Evolutionary conservation across 768 basidiomycete genomes (phyloP), one percentile per base, ranked within the genome.

Genomic region (Fomitopsis pulvina): DNA sequence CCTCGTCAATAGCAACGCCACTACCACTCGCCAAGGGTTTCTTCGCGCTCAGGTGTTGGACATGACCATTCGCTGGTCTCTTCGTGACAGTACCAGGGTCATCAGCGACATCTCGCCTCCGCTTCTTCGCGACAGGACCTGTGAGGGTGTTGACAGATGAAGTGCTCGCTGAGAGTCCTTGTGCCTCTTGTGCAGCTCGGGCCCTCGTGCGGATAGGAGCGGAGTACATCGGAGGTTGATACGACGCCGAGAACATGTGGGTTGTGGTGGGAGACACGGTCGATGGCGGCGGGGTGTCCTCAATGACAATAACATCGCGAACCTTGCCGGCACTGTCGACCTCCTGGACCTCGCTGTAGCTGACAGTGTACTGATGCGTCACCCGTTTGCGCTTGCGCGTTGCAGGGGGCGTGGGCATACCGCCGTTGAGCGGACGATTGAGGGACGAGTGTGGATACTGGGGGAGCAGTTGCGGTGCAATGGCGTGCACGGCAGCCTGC

Each of bases 221-320:
- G 25, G 81, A 77, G 66, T 77, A 87, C 16, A 78, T 56, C 21
- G 87, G 85, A 16, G 87, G 87, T 63, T 89, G 87, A 71, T 86
- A 87, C 51, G 86, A 87, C 39, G 83, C 77, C 42, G 87, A 90
- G 67, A 76, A 88, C 53, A 77, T 79, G 53, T 80, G 78, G 26
- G 84, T 61, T 20, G 66, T 73, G 52, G 86, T 80, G 50, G 87
- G 85, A 45, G 86, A 87, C 63, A 83, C 78, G 45, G 89, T 88
- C 48, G 83, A 79, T 38, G 89, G 89, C 30, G 85, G 84, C 25
- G 90, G 90, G 39, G 91, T 92, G 71, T 93, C 91, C 60, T 93
- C 91, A 66, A 93, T 91, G 59, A 93, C 85, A 68, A 93, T 92
- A 64, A 92, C 86, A 66, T 92, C 90, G 47, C 90, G 73, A 32